phyloP scores from a whole-genome alignment of 495 filamentous ascomycete species.

The Podospora australis region DNA sequence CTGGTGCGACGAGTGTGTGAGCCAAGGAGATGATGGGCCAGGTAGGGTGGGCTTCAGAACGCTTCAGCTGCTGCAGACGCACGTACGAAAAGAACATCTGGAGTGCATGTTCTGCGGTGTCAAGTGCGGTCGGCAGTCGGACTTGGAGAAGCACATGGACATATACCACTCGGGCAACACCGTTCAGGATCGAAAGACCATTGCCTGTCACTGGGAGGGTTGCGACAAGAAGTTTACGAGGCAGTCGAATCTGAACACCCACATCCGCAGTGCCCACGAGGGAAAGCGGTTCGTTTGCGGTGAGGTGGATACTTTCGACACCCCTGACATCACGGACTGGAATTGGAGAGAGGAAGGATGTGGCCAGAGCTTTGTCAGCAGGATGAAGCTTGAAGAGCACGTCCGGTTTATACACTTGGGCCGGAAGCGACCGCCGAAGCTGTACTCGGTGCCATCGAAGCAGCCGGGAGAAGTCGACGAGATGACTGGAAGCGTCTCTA shows the following conservation, averaged over 20 bases:
- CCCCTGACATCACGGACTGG: slow-evolving; percentile 59
- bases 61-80: slow-evolving; percentile 59
- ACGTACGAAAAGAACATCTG: slow-evolving; percentile 60
- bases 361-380: slow-evolving; percentile 59
- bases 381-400: slow-evolving; percentile 73
- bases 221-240: slow-evolving; percentile 72
- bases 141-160: slow-evolving; percentile 64
- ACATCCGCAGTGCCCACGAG: slow-evolving; percentile 69
- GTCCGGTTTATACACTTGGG: slow-evolving; percentile 69
- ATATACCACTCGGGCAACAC: slow-evolving; percentile 57
- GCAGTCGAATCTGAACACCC: slow-evolving; percentile 69
- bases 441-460: slow-evolving; percentile 26
- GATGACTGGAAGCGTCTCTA: slow-evolving; percentile 25
- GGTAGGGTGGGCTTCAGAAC: slow-evolving; percentile 59
- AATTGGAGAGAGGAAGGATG: slow-evolving; percentile 56
- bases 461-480: slow-evolving; percentile 14
- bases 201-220: slow-evolving; percentile 55
- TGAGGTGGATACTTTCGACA: slow-evolving; percentile 50
- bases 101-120: slow-evolving; percentile 65
- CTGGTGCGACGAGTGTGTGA: slow-evolving; percentile 62
- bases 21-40: slow-evolving; percentile 17
- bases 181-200: slow-evolving; percentile 54
- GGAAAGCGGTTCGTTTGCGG: slow-evolving; percentile 69
- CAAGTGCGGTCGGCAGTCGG: slow-evolving; percentile 51
- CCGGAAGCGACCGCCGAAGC: slow-evolving; percentile 37